These are phyloP conservation scores for Parasarocladium wereldwijsianum DNA, from an alignment of 2,329 filamentous ascomycete species.

Conservation along the genomic window DNA sequence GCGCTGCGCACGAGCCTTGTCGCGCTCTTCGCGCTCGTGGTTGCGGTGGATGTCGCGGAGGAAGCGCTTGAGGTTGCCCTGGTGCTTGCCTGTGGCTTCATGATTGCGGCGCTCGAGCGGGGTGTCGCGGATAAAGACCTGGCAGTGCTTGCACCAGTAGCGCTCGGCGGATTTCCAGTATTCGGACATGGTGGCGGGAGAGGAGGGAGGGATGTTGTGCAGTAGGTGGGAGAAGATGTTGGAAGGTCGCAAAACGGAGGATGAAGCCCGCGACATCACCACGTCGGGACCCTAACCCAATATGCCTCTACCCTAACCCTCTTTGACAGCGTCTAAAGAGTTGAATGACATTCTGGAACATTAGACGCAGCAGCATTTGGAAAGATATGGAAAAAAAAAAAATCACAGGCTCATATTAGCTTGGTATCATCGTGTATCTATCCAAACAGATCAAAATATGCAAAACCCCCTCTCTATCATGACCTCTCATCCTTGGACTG, in stretches of 20 bases:
- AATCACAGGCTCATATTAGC: too few relatives aligned
- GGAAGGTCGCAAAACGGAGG: neutral
- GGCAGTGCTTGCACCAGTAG: slow-evolving; percentile 98
- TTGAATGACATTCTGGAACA: neutral
- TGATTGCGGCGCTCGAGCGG: slow-evolving; percentile 81
- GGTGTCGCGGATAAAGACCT: slow-evolving; percentile 79
- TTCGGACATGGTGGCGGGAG: slow-evolving; percentile 57
- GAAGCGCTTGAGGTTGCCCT: slow-evolving; percentile 75
- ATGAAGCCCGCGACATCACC: too few relatives aligned
- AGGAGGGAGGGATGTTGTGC: neutral
- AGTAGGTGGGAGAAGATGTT: neutral
- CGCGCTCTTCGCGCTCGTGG: slow-evolving; percentile 66
- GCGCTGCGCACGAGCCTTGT: slow-evolving; percentile 67
- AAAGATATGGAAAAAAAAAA: neutral
- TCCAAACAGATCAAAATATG: neutral
- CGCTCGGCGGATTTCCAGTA: slow-evolving; percentile 98
- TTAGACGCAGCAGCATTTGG: neutral
- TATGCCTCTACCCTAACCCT: too few relatives aligned
- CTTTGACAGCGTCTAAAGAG: neutral
- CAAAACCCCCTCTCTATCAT: slow-evolving; percentile 2
- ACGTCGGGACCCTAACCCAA: too few relatives aligned
- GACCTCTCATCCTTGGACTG: slow-evolving; percentile 17
- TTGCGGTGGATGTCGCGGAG: slow-evolving; percentile 76
- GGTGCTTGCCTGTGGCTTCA: slow-evolving; percentile 74
- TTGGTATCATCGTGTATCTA: too few relatives aligned